Base-by-base conservation (phyloP, 768 basidiomycete species). In the Tricholoma hemisulphureum region DNA sequence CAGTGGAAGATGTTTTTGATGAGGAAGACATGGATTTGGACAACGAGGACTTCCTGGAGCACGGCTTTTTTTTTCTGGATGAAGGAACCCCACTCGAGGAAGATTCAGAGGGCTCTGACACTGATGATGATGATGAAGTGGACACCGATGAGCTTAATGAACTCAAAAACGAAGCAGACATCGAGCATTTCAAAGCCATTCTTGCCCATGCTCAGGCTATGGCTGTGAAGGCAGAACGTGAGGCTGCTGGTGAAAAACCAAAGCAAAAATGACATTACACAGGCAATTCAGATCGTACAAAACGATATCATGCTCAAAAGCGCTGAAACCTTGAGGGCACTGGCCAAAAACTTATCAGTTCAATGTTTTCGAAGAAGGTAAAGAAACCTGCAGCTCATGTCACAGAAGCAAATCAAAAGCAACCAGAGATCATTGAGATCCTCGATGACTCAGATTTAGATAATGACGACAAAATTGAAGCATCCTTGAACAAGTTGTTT, bases 201-300 rank as follows among this genome's bases (percentile, higher is more conserved):
- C 46, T 48, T 21, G 20, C 23, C 46, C 46, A 48, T 48, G 46
- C 46, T 48, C 46, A 48, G 46, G 26, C 14, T 23, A 43, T 37
- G 41, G 48, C 48, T 28, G 24, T 28, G 11, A 50, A 50, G n/a
- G 48, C 48, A 28, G 48, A 50, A 50, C 31, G 14, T 32, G 31
- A 26, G 14, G 48, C 24, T 26, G 16, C 26, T 13, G 48, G 48
- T 28, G 48, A 29, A 28, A 50, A 50, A 50, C 29, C 58, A 37
- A 62, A 62, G 24, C 23, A 34, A 13, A 53, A 49, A 35, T 11
- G 26, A 2, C 48, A 58, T 29, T 63, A 63, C 54, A 61, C 59
- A 39, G 57, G 59, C 34, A 61, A 60, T 43, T 60, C 57, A 24
- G 35, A 21, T 35, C 45, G 54, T 6, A 63, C 57, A 45, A 55